Evolutionary conservation across 108 stramenopile genomes (phyloP).

Genomic region (Epipyxis sp.): DNA sequence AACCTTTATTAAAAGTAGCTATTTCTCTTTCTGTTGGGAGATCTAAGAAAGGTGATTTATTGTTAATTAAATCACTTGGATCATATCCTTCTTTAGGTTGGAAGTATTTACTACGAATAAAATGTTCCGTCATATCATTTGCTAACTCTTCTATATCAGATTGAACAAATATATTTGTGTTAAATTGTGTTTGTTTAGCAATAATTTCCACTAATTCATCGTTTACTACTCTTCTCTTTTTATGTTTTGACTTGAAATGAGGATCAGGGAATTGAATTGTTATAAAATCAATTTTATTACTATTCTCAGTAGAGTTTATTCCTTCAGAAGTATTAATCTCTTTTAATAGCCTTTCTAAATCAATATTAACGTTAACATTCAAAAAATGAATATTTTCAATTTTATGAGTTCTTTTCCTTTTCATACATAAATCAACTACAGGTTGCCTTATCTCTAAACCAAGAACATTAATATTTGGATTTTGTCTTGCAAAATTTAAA

Average conservation of each 20-base stretch:
- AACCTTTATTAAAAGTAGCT: neutral
- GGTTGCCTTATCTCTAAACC: constrained; percentile 27
- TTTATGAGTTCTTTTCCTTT: neutral
- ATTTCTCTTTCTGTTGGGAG: constrained; percentile 2
- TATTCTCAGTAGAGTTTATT: neutral
- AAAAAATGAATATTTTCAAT: constrained; percentile 20
- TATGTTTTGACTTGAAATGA: constrained; percentile 16
- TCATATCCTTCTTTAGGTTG: neutral
- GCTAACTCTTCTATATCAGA: constrained; percentile 9
- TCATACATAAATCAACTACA: constrained; percentile 4
- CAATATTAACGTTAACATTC: neutral
- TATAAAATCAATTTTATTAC: neutral
- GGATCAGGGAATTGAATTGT: constrained; percentile 26
- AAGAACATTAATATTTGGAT: constrained; percentile 14
- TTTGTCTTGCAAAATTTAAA: neutral
- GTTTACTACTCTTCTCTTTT: constrained; percentile 22
- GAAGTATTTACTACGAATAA: neutral
- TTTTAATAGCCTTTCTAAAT: neutral
- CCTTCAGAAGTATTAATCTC: neutral
- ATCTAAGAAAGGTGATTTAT: constrained; percentile 1
- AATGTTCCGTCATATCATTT: neutral
- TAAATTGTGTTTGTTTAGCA: neutral
- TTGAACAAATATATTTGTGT: neutral
- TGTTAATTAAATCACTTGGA: neutral
- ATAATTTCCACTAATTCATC: neutral